Conservation (phyloP, 1,284 basidiomycete species). For the Sutorius eximius region DNA sequence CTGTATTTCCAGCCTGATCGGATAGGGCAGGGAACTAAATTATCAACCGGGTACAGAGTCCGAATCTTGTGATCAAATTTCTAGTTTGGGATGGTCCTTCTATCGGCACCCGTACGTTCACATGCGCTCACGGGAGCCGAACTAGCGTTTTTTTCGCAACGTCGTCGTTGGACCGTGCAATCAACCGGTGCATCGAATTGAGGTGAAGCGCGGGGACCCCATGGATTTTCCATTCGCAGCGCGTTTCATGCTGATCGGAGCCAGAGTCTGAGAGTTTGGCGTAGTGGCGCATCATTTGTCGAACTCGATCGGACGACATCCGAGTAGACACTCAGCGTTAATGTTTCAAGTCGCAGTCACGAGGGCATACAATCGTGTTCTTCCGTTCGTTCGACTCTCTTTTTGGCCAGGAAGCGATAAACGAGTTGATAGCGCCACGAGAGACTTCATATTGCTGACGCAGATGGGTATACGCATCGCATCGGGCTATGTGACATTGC, state of each 20-base stretch:
- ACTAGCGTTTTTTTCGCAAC: neutral
- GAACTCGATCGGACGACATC: neutral
- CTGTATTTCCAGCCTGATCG: neutral
- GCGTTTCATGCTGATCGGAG: neutral
- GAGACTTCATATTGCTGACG: neutral
- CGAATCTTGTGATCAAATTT: neutral
- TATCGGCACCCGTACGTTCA: neutral
- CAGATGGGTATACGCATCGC: neutral
- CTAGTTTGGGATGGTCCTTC: neutral
- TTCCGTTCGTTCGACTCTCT: neutral
- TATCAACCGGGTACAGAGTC: neutral
- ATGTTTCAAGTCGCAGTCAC: neutral
- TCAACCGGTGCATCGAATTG: neutral
- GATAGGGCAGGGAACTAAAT: conserved; percentile 3
- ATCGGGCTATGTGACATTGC: neutral
- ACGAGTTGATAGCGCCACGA: neutral
- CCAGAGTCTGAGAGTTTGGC: neutral
- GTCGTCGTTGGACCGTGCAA: neutral
- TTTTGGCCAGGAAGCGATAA: neutral
- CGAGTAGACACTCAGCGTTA: neutral
- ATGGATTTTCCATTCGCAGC: neutral
- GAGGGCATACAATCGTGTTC: neutral
- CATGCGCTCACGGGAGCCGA: neutral
- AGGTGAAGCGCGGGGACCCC: neutral
- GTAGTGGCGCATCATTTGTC: neutral